Evolutionary conservation across 371 early-diverging fungal genomes (phyloP).

Genomic region (Mortierella sp.): DNA sequence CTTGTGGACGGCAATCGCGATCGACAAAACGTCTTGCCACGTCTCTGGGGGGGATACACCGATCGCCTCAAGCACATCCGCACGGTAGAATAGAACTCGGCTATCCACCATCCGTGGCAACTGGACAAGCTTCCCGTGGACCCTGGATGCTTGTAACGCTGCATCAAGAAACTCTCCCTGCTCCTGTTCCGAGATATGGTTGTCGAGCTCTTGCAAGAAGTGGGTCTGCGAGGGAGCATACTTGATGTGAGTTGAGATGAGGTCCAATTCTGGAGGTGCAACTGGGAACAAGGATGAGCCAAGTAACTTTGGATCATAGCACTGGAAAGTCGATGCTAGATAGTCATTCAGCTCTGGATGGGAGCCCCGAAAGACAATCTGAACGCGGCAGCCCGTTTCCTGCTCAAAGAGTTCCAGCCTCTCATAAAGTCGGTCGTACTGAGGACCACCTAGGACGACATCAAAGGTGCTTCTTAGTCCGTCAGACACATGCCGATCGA

Average conservation of each 20-base stretch:
- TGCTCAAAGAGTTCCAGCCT: slow-evolving; percentile 24
- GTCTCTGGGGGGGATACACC: slow-evolving; percentile 15
- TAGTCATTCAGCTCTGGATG: slow-evolving; percentile 41
- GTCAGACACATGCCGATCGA: background rate
- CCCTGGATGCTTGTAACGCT: slow-evolving; percentile 28
- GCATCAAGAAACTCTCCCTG: slow-evolving; percentile 21
- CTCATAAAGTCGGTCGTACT: slow-evolving; percentile 38
- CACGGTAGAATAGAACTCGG: slow-evolving; percentile 35
- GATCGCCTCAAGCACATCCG: slow-evolving; percentile 19
- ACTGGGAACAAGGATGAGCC: background rate
- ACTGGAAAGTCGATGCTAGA: slow-evolving; percentile 19
- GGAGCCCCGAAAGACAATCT: slow-evolving; percentile 29
- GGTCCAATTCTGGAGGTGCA: slow-evolving; percentile 15
- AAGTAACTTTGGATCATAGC: background rate
- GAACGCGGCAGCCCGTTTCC: slow-evolving; percentile 26
- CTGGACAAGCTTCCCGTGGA: slow-evolving; percentile 30
- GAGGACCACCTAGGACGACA: slow-evolving; percentile 37
- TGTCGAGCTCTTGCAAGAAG: slow-evolving; percentile 27
- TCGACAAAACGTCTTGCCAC: slow-evolving; percentile 31
- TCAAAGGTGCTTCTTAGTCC: too few relatives aligned
- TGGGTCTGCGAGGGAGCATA: slow-evolving; percentile 43
- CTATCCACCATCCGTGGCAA: slow-evolving; percentile 46
- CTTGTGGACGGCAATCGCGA: slow-evolving; percentile 5
- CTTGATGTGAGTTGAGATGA: slow-evolving; percentile 42
- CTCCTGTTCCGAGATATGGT: slow-evolving; percentile 4